A percentile compares a stretch with the other conserved stretches of the same genome.
phyloP scores from a whole-genome alignment of 768 basidiomycete genomes.

The Lactifluus echinatus region DNA sequence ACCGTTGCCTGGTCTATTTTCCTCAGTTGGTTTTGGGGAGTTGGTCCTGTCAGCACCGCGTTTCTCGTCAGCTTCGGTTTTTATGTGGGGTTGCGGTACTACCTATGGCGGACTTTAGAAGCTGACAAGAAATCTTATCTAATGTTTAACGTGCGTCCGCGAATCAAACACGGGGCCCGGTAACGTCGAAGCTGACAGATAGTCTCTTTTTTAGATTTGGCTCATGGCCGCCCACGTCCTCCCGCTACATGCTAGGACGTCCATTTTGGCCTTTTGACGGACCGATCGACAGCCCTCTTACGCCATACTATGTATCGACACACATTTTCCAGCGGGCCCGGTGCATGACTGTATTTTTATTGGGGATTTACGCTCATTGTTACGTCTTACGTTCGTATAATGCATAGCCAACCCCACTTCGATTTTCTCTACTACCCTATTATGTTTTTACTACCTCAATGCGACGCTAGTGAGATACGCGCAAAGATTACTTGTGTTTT shows the following conservation, averaged over 20 bases:
- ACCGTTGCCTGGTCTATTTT: slow-evolving; percentile 22
- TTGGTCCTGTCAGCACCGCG: slow-evolving; percentile 17
- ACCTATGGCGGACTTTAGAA: slow-evolving; percentile 16
- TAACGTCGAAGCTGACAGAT: slow-evolving; percentile 13
- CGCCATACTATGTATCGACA: slow-evolving; percentile 18
- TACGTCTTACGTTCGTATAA: slow-evolving; percentile 18
- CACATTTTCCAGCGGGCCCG: neutral
- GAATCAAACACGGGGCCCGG: slow-evolving; percentile 6
- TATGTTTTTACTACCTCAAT: slow-evolving; percentile 9
- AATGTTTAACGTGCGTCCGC: slow-evolving; percentile 23
- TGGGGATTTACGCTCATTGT: slow-evolving; percentile 4
- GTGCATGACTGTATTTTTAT: slow-evolving; percentile 20
- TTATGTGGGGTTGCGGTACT: slow-evolving; percentile 21
- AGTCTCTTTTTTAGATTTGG: slow-evolving; percentile 13
- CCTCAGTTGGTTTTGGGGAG: slow-evolving; percentile 20
- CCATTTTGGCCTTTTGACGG: slow-evolving; percentile 18
- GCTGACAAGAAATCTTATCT: slow-evolving; percentile 21
- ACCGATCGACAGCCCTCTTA: slow-evolving; percentile 9
- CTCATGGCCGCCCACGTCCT: slow-evolving; percentile 20
- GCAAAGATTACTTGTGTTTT: slow-evolving; percentile 8
- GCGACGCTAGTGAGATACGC: too few species aligned
- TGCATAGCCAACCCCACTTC: slow-evolving; percentile 13
- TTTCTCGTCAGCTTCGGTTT: slow-evolving; percentile 18
- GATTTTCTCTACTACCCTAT: slow-evolving; percentile 5
- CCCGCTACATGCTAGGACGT: slow-evolving; percentile 18